phyloP scores from a whole-genome alignment of 768 basidiomycete genomes.

The Amanita subjunquillea region DNA sequence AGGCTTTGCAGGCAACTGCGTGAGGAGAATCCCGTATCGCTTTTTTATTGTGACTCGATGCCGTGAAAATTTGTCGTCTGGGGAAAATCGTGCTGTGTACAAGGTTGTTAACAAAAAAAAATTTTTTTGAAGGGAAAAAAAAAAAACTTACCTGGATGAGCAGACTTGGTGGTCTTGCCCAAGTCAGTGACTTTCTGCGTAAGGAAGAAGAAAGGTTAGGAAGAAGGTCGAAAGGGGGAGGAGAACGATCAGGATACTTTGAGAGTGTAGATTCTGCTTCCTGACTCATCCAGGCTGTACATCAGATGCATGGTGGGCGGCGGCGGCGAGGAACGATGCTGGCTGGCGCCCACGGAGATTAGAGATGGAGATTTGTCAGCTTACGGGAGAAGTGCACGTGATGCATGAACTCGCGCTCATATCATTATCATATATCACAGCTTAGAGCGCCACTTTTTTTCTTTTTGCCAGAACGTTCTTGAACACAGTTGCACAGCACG shows the following conservation, averaged over 20 bases:
- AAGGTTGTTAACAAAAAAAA: background rate
- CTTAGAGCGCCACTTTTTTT: too few relatives aligned
- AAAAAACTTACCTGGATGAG: conserved; percentile 75
- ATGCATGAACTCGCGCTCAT: background rate
- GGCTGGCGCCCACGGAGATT: background rate
- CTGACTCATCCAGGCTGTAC: conserved; percentile 75
- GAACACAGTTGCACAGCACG: background rate
- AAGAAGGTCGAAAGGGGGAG: background rate
- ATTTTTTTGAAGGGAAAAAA: background rate
- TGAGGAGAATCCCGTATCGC: conserved; percentile 79
- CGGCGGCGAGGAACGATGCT: background rate
- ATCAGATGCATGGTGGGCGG: conserved; percentile 81
- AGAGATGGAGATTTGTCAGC: background rate
- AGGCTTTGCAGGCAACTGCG: conserved; percentile 84
- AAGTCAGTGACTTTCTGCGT: conserved; percentile 72
- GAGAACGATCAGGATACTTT: conserved; percentile 45
- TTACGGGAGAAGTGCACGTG: background rate
- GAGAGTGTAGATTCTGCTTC: conserved; percentile 85
- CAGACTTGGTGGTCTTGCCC: conserved; percentile 87
- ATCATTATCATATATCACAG: too few relatives aligned
- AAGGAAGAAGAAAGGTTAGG: background rate
- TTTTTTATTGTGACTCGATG: conserved; percentile 97
- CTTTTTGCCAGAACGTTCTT: background rate
- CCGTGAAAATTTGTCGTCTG: conserved; percentile 97
- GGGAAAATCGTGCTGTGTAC: conserved; percentile 86